Evolutionary conservation across 306 rosid genomes (phyloP).

Genomic region (Notholithocarpus densiflorus): DNA sequence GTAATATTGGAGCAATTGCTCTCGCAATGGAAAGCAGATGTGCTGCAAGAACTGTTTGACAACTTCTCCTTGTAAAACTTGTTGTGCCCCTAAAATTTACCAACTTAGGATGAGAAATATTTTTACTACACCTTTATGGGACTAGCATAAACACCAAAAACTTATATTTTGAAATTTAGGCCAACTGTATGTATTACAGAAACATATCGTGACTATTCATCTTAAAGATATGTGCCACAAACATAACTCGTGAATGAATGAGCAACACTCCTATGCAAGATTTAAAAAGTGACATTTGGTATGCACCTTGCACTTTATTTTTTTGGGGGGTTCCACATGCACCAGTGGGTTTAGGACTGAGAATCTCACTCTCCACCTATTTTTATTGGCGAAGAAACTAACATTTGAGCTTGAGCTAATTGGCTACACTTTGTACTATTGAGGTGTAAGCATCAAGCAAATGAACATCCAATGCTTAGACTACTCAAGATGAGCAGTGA

Average conservation of each 20-base stretch:
- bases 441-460: not conserved
- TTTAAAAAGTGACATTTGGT: not conserved
- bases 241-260: not conserved
- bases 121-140: not conserved
- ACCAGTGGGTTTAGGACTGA: no score
- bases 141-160: not conserved
- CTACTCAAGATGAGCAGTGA: not conserved
- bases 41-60: constrained; percentile 92
- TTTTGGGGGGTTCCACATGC: no score
- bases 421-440: not conserved
- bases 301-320: not conserved
- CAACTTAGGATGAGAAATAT: not conserved
- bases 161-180: not conserved
- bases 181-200: not conserved
- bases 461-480: not conserved
- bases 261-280: not conserved
- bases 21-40: constrained; percentile 74
- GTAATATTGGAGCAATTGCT: constrained; percentile 88
- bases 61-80: constrained; percentile 87
- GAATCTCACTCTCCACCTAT: no score
- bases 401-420: no score
- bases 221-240: not conserved
- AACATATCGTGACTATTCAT: not conserved
- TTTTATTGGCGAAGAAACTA: no score
- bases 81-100: constrained; percentile 63